Percentiles rank a stretch among this genome's conserved stretches.
Evolutionary conservation across 2,329 filamentous ascomycete genomes (phyloP).

Genomic region (Fusarium dlaminii): DNA sequence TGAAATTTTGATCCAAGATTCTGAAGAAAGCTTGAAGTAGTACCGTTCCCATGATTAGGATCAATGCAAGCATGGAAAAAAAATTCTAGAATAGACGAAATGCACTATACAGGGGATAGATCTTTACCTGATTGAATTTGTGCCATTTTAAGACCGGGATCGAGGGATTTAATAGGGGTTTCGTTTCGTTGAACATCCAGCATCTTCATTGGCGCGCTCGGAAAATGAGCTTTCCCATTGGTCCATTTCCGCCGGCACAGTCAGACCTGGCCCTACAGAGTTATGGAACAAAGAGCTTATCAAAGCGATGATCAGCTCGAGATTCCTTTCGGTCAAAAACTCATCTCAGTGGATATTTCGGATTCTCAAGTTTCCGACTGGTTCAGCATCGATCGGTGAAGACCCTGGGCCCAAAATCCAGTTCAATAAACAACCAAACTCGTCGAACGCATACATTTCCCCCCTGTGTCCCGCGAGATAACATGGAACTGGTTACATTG

Average conservation of each 20-base stretch:
- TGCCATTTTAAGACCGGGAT: not conserved
- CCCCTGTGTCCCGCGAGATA: not conserved
- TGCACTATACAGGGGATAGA: too few species aligned
- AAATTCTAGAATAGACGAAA: too few species aligned
- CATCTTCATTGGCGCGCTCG: not conserved
- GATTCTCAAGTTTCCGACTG: not conserved
- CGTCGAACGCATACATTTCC: not conserved
- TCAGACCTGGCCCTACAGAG: not conserved
- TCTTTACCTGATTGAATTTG: not conserved
- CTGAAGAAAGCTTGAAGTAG: not conserved
- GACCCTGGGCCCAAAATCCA: too few species aligned
- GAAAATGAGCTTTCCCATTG: not conserved
- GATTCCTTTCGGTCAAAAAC: not conserved
- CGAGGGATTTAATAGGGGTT: not conserved
- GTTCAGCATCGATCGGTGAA: not conserved
- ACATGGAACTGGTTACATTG: not conserved
- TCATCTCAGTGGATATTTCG: not conserved
- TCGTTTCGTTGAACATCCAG: not conserved
- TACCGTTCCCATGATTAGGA: too few species aligned
- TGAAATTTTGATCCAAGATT: not conserved
- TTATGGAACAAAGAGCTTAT: too few species aligned
- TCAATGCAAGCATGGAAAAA: accelerated
- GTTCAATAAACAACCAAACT: too few species aligned
- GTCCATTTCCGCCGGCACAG: not conserved
- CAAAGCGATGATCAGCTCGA: not conserved